Base-by-base conservation (phyloP, 208 protist genomes). In the Herpetomonas tarakana region DNA sequence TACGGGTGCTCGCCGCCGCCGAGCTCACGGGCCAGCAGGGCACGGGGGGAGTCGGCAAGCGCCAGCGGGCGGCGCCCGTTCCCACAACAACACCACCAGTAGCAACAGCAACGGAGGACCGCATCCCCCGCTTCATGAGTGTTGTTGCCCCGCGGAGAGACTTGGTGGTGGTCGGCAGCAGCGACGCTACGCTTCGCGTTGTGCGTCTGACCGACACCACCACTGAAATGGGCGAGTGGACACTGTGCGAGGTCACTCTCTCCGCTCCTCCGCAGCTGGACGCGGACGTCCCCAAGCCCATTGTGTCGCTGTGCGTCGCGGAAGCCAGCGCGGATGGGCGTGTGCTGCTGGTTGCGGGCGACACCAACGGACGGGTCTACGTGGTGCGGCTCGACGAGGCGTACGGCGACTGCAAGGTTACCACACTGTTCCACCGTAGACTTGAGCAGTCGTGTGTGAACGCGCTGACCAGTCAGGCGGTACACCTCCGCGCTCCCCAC, bases 361-460 rank as follows among this genome's bases (percentile, higher is more conserved):
- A 93, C 58, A 88, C 86, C 1, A 87, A 78, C 58, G 82, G 86
- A 1, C 0, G 68, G 12, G 58, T 93, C 12, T 70, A 66, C 44
- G 67, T 83, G 2, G 51, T 81, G 16, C 28, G 66, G 25, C 30
- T 60, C 25, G 1, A n/a, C 19, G 59, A 45, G 2, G 14, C 46
- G 9, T 47, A 46, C 3, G 19, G 1, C 55, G 68, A 7, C 31
- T 65, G 11, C 38, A 49, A 4, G 9, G 44, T 49, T 18, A 24
- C 44, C 19, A 18, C 19, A 18, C 16, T 49, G 4, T 49, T 4
- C 44, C 3, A 58, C 24, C 4, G 30, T 25, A 41, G 45, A n/a
- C 50, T 78, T 11, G 71, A 77, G 51, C 67, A 68, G 44, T 72
- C 77, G 1, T 66, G 74, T 21, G 68, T 86, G 11, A 88, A 92